Conservation (phyloP, 2,329 filamentous ascomycete genomes). For the Pseudodiploospora longispora region DNA sequence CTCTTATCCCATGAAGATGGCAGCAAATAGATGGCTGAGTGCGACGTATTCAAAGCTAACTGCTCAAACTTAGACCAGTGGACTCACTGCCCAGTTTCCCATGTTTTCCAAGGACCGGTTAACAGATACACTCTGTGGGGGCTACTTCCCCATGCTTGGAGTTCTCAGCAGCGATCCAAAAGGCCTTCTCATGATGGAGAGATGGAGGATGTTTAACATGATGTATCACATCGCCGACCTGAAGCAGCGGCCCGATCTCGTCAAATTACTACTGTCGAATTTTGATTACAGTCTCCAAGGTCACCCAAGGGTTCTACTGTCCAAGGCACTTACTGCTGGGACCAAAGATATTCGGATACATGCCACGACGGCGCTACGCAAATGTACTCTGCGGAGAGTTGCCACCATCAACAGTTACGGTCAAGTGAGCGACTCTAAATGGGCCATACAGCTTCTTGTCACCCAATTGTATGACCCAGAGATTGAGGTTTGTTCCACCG, state of each 20-base stretch:
- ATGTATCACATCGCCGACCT: conserved; percentile 97
- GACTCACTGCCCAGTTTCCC: conserved; percentile 71
- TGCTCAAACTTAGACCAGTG: conserved; percentile 45
- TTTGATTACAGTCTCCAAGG: conserved; percentile 88
- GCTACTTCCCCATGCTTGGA: conserved; percentile 91
- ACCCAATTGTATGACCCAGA: conserved; percentile 97
- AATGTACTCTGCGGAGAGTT: conserved; percentile 60
- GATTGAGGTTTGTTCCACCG: conserved; percentile 90
- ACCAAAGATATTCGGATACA: conserved; percentile 89
- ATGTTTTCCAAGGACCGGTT: conserved; percentile 84
- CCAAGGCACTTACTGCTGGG: conserved; percentile 85
- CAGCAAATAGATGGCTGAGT: too few relatives aligned
- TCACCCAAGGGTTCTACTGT: conserved; percentile 84
- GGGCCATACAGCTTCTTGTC: conserved; percentile 95
- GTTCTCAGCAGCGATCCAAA: conserved; percentile 74
- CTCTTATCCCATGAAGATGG: conserved; percentile 1
- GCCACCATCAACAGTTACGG: conserved; percentile 29
- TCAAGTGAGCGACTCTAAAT: conserved; percentile 65
- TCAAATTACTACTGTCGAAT: conserved; percentile 78
- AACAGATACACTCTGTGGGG: conserved; percentile 77
- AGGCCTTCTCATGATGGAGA: conserved; percentile 82
- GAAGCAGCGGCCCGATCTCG: conserved; percentile 81
- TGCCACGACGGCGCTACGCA: conserved; percentile 76
- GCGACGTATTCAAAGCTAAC: conserved; percentile 6
- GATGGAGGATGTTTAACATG: conserved; percentile 99